These are phyloP conservation scores for Apiospora pterosperma DNA, from an alignment of 2,329 filamentous ascomycete species.

Conservation along the genomic window DNA sequence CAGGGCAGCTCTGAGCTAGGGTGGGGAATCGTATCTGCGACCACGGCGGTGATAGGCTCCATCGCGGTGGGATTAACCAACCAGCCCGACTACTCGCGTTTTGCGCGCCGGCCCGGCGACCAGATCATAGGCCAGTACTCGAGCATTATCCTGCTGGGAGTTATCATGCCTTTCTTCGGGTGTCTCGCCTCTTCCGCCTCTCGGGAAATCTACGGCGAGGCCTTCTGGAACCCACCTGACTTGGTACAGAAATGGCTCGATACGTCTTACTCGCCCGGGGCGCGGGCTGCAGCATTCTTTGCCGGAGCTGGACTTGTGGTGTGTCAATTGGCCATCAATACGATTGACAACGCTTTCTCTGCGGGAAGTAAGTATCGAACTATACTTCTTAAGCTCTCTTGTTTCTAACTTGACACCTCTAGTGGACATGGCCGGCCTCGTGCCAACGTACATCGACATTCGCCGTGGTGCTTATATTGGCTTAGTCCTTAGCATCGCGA, in stretches of 20 bases:
- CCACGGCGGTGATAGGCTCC: slow-evolving; percentile 62
- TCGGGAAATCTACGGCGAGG: slow-evolving; percentile 60
- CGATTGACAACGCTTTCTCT: slow-evolving; percentile 80
- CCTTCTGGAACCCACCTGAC: slow-evolving; percentile 71
- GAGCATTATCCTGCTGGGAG: slow-evolving; percentile 69
- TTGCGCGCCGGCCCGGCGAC: slow-evolving; percentile 71
- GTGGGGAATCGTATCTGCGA: slow-evolving; percentile 74
- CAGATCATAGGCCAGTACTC: slow-evolving; percentile 77
- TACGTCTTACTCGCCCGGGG: slow-evolving; percentile 58
- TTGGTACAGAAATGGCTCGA: slow-evolving; percentile 66
- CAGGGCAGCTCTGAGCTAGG: slow-evolving; percentile 46
- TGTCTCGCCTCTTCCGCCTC: slow-evolving; percentile 75
- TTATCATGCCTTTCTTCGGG: slow-evolving; percentile 79
- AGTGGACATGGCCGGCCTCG: slow-evolving; percentile 76
- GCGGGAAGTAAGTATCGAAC: slow-evolving; percentile 55
- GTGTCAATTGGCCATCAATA: slow-evolving; percentile 82
- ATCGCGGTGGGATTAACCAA: slow-evolving; percentile 85
- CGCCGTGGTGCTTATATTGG: slow-evolving; percentile 85
- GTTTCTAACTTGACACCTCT: neutral
- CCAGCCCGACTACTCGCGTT: slow-evolving; percentile 81
- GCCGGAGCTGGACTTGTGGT: slow-evolving; percentile 51
- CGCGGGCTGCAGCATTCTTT: slow-evolving; percentile 64
- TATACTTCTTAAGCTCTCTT: rapidly evolving
- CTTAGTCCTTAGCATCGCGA: slow-evolving; percentile 72
- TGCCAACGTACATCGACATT: slow-evolving; percentile 82